Base-by-base conservation (phyloP, 495 filamentous ascomycete genomes). In the Talaromyces nanjingensis region DNA sequence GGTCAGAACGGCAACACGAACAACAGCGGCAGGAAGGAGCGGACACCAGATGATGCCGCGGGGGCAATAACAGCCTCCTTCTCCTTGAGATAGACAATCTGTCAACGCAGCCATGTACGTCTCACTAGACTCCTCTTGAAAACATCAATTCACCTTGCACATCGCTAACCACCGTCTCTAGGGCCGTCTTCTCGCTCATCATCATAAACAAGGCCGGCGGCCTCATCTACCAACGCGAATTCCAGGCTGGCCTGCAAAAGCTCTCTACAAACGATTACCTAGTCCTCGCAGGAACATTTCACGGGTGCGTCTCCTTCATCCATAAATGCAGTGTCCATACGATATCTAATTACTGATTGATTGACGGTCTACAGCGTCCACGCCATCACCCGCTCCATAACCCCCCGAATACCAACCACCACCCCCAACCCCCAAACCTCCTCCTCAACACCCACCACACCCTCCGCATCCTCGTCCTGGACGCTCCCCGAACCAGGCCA, bases 121-220 rank as follows among this genome's bases (percentile, higher is more conserved):
- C 6, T 20, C 18, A 53, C 47, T 25, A 1, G 0, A 42, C 4
- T 42, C 14, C 9, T 42, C 14, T 42, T 6, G 24, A 24, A 18
- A 54, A 22, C 4, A 54, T 8, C 49, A 54, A 54, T 14, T 24
- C 7, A 16, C 9, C 37, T 16, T 16, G 37, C 0, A 4, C 37
- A 42, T 42, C 37, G 37, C 49, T 54, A 54, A 54, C 7, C n/a
- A 52, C 4, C 22, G 16, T 52, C 7, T 11, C 16, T 9, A 97
- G 93, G 94, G 88, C 91, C 62, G 89, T 98, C 71, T 92, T 93
- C 77, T 87, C 91, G 59, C 86, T 98, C 63, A 90, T 98, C 66
- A 90, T 98, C 68, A 96, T 98, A 79, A 97, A 97, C 81, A 98
- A 98, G 81, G 92, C 94, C 58, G 94, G 94, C 49, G 94, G 94